These are phyloP conservation scores for Alternaria sp. DNA, from an alignment of 2,329 filamentous ascomycete species.

Conservation along the genomic window DNA sequence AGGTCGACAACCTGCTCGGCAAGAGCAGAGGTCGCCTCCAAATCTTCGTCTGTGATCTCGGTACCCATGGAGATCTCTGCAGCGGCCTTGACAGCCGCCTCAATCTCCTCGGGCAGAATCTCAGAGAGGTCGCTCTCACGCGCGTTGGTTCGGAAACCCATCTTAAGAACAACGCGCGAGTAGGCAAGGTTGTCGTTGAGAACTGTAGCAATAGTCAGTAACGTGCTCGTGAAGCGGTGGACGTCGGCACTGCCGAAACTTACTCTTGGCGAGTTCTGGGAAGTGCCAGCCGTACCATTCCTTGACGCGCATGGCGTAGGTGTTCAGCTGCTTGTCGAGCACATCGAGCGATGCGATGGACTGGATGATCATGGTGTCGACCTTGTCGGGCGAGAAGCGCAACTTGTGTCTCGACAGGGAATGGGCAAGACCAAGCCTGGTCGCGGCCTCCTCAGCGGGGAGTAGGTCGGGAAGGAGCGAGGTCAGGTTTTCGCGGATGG, in stretches of 20 bases:
- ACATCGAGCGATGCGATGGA: constrained; percentile 90
- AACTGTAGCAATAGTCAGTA: not conserved
- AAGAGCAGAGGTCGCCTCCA: constrained; percentile 89
- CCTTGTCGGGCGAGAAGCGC: constrained; percentile 98
- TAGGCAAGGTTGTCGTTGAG: constrained; percentile 81
- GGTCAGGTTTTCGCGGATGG: constrained; percentile 88
- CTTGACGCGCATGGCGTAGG: constrained; percentile 98
- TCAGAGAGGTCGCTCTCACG: constrained; percentile 75
- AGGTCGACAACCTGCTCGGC: constrained; percentile 94
- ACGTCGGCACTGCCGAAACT: constrained; percentile 47
- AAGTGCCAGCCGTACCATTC: constrained; percentile 99
- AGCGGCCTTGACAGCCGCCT: constrained; percentile 88
- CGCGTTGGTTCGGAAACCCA: constrained; percentile 88
- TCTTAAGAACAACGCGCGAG: constrained; percentile 83
- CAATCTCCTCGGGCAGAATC: constrained; percentile 94
- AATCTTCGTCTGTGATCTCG: constrained; percentile 90
- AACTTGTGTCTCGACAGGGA: constrained; percentile 93
- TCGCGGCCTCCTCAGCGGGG: constrained; percentile 87
- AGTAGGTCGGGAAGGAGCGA: constrained; percentile 90
- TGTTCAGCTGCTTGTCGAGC: constrained; percentile 98
- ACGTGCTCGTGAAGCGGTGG: not conserved
- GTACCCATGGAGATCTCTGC: constrained; percentile 99
- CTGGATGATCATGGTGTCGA: constrained; percentile 99
- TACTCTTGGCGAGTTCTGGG: constrained; percentile 89
- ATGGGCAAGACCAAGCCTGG: constrained; percentile 95